Base-by-base conservation (phyloP, 2,329 filamentous ascomycete species). In the Aspergillus alliaceus region DNA sequence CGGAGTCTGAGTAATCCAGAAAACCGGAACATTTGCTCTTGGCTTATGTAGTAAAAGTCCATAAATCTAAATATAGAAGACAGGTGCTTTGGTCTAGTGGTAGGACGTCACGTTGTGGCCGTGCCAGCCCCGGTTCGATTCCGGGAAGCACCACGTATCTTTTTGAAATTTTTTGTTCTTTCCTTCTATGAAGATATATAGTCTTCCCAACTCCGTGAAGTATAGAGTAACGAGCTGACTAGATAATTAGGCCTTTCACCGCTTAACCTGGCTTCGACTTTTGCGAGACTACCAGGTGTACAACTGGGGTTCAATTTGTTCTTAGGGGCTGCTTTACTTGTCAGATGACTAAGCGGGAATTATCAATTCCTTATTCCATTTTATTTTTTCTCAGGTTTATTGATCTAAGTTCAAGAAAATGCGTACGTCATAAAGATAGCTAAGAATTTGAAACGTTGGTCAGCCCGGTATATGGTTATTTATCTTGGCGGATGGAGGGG, bases 101-200 rank as follows among this genome's bases (percentile, higher is more conserved):
- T 66, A 66, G 60, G 65, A 67, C 64, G 64, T 67, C 54, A 67
- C 64, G 64, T 66, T 66, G 65, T 67, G 65, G 64, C 65, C 64
- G 65, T 67, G 65, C 64, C 62, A 67, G 65, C 64, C 62, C 63
- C 59, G 65, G 65, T 67, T 67, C 65, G 64, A 67, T 66, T 67
- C 65, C 65, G 60, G 62, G 62, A 53, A 61, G 62, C 58, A 37
- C 64, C 65, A 67, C 32, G 34, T 51, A 37, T 53, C 54, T 53
- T 56, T 55, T 56, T 52, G 15, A 44, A 18, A 48, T 51, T 56
- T 51, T 61, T 56, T 18, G 25, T 25, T 59, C 24, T 12, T 18
- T 9, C 35, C 12, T 3, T 5, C 8, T n/a, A n/a, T n/a, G n/a
- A n/a, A n/a, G n/a, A n/a, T n/a, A n/a, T n/a, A n/a, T n/a, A n/a